phyloP scores from a whole-genome alignment of 306 rosid genomes.

The Datisca glomerata region DNA sequence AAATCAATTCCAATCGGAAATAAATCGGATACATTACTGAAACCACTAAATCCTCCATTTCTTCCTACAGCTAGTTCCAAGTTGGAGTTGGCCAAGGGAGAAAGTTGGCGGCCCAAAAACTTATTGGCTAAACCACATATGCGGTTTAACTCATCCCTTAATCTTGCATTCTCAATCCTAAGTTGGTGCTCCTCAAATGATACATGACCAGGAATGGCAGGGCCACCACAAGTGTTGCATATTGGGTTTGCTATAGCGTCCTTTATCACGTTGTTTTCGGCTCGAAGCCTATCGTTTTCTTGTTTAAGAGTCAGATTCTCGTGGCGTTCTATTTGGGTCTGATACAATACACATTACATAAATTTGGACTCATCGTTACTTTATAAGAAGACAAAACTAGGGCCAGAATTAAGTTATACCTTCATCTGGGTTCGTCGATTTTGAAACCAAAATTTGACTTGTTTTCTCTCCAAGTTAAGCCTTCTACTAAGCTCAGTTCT shows the following conservation, averaged over 20 bases:
- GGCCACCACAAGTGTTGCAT: conserved; percentile 74
- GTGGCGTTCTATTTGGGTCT: conserved; percentile 88
- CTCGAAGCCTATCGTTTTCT: conserved; percentile 78
- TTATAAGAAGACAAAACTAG: background rate
- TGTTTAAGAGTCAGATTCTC: conserved; percentile 70
- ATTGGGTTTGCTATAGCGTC: conserved; percentile 58
- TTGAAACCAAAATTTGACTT: conserved; percentile 97
- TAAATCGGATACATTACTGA: conserved; percentile 20
- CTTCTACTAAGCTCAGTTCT: conserved; percentile 60
- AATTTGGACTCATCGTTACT: background rate
- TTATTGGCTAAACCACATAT: conserved; percentile 39
- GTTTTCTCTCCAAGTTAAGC: conserved; percentile 63
- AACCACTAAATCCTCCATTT: conserved; percentile 30
- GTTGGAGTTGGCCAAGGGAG: conserved; percentile 29
- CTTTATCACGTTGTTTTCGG: conserved; percentile 61
- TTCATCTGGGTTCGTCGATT: conserved; percentile 89
- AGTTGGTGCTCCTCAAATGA: conserved; percentile 72
- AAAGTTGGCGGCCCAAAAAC: conserved; percentile 57
- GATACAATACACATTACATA: conserved; percentile 13
- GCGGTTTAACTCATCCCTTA: conserved; percentile 58
- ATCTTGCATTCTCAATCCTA: conserved; percentile 65
- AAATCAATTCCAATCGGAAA: conserved; percentile 47
- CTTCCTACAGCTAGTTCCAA: conserved; percentile 64
- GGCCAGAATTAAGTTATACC: conserved; percentile 24
- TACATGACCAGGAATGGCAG: conserved; percentile 65